Percentiles rank a stretch among this genome's conserved stretches.
Conservation (phyloP, 2,329 filamentous ascomycete species). For the Alternaria hordeiaustralica region DNA sequence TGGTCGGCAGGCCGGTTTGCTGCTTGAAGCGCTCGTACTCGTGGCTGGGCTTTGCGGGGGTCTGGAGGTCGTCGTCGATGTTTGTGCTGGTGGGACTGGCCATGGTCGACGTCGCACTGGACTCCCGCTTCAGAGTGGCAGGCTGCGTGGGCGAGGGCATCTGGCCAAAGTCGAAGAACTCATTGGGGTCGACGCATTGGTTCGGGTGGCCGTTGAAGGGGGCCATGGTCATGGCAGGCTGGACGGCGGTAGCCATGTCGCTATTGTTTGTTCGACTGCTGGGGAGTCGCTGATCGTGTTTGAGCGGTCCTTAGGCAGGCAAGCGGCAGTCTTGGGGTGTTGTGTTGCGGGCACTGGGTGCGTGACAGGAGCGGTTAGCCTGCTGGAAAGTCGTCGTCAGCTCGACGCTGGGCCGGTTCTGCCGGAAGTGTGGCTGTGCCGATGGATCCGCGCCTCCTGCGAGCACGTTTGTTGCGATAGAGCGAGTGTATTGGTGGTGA, state of each 20-base stretch:
- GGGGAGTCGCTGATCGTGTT: slow-evolving; percentile 18
- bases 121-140: slow-evolving; percentile 57
- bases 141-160: slow-evolving; percentile 65
- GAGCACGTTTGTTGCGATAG: background rate
- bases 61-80: slow-evolving; percentile 61
- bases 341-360: slow-evolving; percentile 23
- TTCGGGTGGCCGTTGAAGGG: slow-evolving; percentile 40
- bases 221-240: slow-evolving; percentile 46
- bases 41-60: slow-evolving; percentile 82
- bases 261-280: slow-evolving; percentile 15
- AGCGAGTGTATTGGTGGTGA: background rate
- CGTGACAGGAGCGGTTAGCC: slow-evolving; percentile 40
- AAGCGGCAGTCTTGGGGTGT: slow-evolving; percentile 29
- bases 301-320: slow-evolving; percentile 36
- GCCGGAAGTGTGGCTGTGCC: slow-evolving; percentile 42
- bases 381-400: slow-evolving; percentile 45
- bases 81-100: slow-evolving; percentile 61
- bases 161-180: slow-evolving; percentile 64
- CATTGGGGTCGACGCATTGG: slow-evolving; percentile 51
- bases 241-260: slow-evolving; percentile 46
- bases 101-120: slow-evolving; percentile 60
- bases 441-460: slow-evolving; percentile 1
- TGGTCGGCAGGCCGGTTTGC: slow-evolving; percentile 89
- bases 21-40: slow-evolving; percentile 96
- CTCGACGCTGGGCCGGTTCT: slow-evolving; percentile 42